Evolutionary conservation across 2,329 filamentous ascomycete genomes (phyloP).

Genomic region (Paraconiothyrium sp.): DNA sequence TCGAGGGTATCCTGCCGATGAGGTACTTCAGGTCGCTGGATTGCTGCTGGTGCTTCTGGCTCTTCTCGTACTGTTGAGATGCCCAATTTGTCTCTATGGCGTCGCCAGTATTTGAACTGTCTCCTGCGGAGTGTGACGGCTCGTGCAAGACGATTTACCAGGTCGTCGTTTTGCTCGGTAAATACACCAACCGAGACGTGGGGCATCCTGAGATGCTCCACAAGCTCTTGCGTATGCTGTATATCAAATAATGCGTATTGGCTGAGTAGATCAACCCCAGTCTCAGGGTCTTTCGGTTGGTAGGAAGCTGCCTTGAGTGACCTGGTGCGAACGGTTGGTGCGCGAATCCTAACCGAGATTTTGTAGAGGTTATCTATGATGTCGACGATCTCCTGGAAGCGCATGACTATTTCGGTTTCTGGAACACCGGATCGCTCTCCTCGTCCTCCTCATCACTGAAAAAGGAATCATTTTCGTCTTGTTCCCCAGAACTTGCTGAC

Average conservation of each 20-base stretch:
- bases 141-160: conserved; percentile 38
- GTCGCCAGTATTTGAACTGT: conserved; percentile 51
- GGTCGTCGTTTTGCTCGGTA: conserved; percentile 28
- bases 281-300: conserved; percentile 46
- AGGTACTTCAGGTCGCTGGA: conserved; percentile 19
- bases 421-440: conserved; percentile 29
- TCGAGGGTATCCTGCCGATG: conserved; percentile 29
- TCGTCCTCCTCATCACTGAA: conserved; percentile 42
- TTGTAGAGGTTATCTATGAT: conserved; percentile 51
- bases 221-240: conserved; percentile 40
- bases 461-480: conserved; percentile 37
- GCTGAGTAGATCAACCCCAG: conserved; percentile 44
- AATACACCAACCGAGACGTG: conserved; percentile 16
- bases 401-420: conserved; percentile 45
- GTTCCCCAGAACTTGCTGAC: conserved; percentile 15
- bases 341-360: conserved; percentile 48
- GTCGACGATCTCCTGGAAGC: conserved; percentile 48
- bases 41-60: not conserved
- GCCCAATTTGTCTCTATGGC: conserved; percentile 44
- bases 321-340: conserved; percentile 44
- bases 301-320: conserved; percentile 49
- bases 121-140: conserved; percentile 47
- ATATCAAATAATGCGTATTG: conserved; percentile 44
- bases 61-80: conserved; percentile 36
- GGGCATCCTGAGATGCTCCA: conserved; percentile 33